Conservation (phyloP, 2,329 filamentous ascomycete genomes). For the Pseudocercospora cruenta region DNA sequence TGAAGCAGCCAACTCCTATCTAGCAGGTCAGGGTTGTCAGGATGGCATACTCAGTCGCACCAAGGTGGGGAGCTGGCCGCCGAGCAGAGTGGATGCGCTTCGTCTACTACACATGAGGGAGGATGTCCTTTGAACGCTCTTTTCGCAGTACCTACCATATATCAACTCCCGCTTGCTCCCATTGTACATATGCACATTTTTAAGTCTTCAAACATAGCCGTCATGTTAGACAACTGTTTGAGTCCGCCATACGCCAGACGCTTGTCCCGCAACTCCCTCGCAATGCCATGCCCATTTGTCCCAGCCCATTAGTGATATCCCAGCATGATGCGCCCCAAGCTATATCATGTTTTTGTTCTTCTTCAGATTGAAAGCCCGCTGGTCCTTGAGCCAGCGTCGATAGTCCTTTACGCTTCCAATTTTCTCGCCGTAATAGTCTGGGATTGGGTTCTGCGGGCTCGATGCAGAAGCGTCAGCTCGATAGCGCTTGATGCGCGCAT, state of each 20-base stretch:
- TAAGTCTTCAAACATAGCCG: neutral
- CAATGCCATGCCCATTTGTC: neutral
- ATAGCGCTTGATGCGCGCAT: slow-evolving; percentile 85
- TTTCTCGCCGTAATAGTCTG: slow-evolving; percentile 98
- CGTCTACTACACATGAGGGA: neutral
- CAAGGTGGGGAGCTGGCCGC: neutral
- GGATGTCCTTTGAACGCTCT: neutral
- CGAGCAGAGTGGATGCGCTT: neutral
- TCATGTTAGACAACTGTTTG: neutral
- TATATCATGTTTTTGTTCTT: slow-evolving; percentile 72
- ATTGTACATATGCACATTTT: neutral
- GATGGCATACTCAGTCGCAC: neutral
- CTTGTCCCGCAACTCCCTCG: neutral
- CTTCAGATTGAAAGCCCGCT: slow-evolving; percentile 88
- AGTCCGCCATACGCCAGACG: neutral
- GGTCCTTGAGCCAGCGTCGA: slow-evolving; percentile 94
- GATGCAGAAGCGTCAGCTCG: slow-evolving; percentile 88
- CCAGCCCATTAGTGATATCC: neutral
- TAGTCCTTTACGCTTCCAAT: slow-evolving; percentile 92
- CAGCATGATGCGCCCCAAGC: neutral
- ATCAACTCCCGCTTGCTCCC: neutral
- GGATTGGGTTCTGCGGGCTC: slow-evolving; percentile 88
- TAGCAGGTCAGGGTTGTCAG: neutral
- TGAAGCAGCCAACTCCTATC: no score
- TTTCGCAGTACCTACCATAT: neutral